Evolutionary conservation across 1,139 yeast species (phyloP), one percentile per base, ranked within the genome.

Genomic region (Groenewaldozyma sp.): DNA sequence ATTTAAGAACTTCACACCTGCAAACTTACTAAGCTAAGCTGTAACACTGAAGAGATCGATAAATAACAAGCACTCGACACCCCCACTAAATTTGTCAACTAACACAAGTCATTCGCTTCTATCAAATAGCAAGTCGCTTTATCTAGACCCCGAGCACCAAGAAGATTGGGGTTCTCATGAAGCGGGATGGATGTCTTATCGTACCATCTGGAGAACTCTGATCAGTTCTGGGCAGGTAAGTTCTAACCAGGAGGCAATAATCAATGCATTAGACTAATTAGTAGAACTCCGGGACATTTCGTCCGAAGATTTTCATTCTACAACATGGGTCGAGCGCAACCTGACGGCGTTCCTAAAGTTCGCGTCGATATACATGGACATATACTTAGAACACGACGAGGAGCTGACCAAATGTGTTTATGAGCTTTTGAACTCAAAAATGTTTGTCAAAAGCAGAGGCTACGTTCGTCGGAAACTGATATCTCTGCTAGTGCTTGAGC

Each of bases 391-490:
- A 6, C 41, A 44, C 11, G 65, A 62, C 38, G 56, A 52, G 22
- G 60, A 59, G 28, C 50, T 61, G 31, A 48, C 57, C 13, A 44
- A 45, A 22, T 61, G 63, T 43, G 58, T 59, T 22, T 47, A 48
- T 24, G 46, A 47, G 20, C 47, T 63, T 28, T 43, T 60, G n/a
- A 47, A 52, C 35, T 58, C 65, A 18, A 45, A 47, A 10, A 38
- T 58, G 11, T 60, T 58, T 35, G 38, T 45, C 20, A 47, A 49
- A 29, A 53, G 58, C 36, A 48, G 58, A n/a, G 60, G 56, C 11
- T 58, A 51, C 33, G 56, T 52, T 4, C 52, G 65, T 7, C 46
- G 62, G 28, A 51, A 48, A 40, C 53, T 62, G 27, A 58, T 62
- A 21, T 47, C 56, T 3, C 35, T 50, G 37, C 42, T 59, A 17